Evolutionary conservation across 2,329 filamentous ascomycete species (phyloP).

Genomic region (Epichloe gansuensis): DNA sequence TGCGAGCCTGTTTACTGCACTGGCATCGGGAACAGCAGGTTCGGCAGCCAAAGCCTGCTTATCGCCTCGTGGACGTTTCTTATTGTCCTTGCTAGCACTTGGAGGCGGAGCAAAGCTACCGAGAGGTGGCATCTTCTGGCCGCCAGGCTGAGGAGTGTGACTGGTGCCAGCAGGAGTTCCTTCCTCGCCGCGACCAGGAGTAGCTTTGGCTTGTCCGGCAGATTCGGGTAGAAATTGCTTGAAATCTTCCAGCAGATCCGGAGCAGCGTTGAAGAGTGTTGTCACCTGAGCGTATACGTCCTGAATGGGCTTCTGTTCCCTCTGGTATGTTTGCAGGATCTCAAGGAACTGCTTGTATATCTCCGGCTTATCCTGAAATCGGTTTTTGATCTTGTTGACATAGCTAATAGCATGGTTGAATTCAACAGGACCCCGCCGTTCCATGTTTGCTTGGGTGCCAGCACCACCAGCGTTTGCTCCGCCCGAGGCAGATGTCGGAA

Average conservation of each 20-base stretch:
- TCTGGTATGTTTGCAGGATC: slow-evolving; percentile 94
- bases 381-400: slow-evolving; percentile 99
- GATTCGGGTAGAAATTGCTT: slow-evolving; percentile 97
- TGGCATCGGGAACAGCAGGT: slow-evolving; percentile 30
- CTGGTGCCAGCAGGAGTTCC: slow-evolving; percentile 28
- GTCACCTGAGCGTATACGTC: slow-evolving; percentile 98
- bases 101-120: slow-evolving; percentile 81
- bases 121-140: slow-evolving; percentile 79
- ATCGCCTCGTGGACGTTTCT: slow-evolving; percentile 64
- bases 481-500: slow-evolving; percentile 42
- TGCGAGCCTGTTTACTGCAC: slow-evolving; percentile 22
- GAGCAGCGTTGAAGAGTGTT: slow-evolving; percentile 80
- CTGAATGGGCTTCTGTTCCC: slow-evolving; percentile 95
- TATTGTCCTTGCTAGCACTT: slow-evolving; percentile 78
- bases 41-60: slow-evolving; percentile 39
- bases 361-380: slow-evolving; percentile 89
- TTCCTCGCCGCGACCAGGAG: slow-evolving; percentile 47
- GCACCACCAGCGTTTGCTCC: slow-evolving; percentile 49
- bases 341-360: slow-evolving; percentile 99
- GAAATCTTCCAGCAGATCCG: slow-evolving; percentile 92
- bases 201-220: slow-evolving; percentile 39
- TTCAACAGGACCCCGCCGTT: slow-evolving; percentile 88
- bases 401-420: slow-evolving; percentile 99
- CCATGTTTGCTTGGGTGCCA: slow-evolving; percentile 49
- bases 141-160: slow-evolving; percentile 44